Conservation (phyloP, 805 yeast genomes). For the Kuraishia borneana region DNA sequence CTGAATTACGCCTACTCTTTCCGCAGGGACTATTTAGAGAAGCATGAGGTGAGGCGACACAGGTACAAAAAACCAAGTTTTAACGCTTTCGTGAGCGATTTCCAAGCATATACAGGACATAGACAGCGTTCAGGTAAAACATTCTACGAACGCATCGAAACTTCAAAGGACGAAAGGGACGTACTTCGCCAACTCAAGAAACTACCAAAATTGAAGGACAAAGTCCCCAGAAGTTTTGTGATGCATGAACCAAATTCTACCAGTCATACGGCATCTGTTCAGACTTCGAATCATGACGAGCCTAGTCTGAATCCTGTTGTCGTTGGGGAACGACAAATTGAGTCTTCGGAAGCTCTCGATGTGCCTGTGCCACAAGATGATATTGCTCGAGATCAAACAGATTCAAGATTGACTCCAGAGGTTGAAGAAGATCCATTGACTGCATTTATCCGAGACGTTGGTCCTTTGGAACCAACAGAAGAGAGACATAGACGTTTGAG, state of each 20-base stretch:
- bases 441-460: no score
- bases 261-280: background rate
- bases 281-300: background rate
- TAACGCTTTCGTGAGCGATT: constrained; percentile 15
- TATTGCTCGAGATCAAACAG: no score
- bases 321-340: background rate
- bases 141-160: constrained; percentile 13
- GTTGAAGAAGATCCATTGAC: background rate
- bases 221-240: background rate
- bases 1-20: constrained; percentile 15
- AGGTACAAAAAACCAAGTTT: constrained; percentile 18
- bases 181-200: background rate
- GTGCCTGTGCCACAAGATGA: background rate
- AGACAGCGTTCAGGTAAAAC: constrained; percentile 11
- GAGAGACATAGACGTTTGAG: constrained; percentile 9
- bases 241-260: background rate
- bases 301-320: background rate
- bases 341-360: no score
- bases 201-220: background rate
- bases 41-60: constrained; percentile 14
- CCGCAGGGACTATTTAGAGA: constrained; percentile 15
- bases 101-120: constrained; percentile 11
- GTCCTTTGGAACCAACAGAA: background rate
- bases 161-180: background rate
- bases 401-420: background rate